phyloP scores from a whole-genome alignment of 441 rosid species.

The Jatropha podagrica region DNA sequence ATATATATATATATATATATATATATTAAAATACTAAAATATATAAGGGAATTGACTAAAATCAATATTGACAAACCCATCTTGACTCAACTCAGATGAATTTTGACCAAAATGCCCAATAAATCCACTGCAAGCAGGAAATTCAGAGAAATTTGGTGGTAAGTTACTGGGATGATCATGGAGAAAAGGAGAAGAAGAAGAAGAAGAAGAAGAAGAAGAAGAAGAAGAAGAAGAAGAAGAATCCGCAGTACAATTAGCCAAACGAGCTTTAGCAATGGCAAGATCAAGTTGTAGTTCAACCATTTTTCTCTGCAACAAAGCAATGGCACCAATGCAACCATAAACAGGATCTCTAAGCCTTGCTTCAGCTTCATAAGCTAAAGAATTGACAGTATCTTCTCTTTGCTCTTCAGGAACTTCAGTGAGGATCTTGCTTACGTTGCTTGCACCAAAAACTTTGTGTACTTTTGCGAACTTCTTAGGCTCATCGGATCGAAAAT shows the following conservation, averaged over 20 bases:
- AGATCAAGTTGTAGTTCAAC: slow-evolving; percentile 77
- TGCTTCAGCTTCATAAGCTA: slow-evolving; percentile 87
- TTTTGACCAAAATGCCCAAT: slow-evolving; percentile 46
- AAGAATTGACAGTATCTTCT: slow-evolving; percentile 81
- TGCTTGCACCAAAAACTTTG: slow-evolving; percentile 93
- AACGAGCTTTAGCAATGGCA: slow-evolving; percentile 70
- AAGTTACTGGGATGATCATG: too few relatives aligned
- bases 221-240: slow-evolving; percentile 16
- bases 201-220: slow-evolving; percentile 5
- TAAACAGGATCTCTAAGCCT: slow-evolving; percentile 87
- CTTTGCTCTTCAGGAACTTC: slow-evolving; percentile 90
- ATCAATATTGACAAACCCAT: slow-evolving; percentile 40
- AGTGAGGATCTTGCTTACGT: slow-evolving; percentile 81
- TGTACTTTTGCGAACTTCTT: slow-evolving; percentile 77
- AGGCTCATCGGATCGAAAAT: slow-evolving; percentile 70
- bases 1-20: too few relatives aligned
- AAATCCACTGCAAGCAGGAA: slow-evolving; percentile 46
- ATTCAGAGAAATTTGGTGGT: slow-evolving; percentile 19
- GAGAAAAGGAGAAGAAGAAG: too few relatives aligned
- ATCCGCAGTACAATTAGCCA: slow-evolving; percentile 46
- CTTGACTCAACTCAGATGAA: slow-evolving; percentile 34
- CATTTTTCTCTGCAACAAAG: slow-evolving; percentile 69
- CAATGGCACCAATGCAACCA: slow-evolving; percentile 94
- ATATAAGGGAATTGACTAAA: slow-evolving; percentile 48
- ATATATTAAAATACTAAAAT: slow-evolving; percentile 21